Base-by-base conservation (phyloP, 352 stramenopile species). In the Saprolegnia diclina region DNA sequence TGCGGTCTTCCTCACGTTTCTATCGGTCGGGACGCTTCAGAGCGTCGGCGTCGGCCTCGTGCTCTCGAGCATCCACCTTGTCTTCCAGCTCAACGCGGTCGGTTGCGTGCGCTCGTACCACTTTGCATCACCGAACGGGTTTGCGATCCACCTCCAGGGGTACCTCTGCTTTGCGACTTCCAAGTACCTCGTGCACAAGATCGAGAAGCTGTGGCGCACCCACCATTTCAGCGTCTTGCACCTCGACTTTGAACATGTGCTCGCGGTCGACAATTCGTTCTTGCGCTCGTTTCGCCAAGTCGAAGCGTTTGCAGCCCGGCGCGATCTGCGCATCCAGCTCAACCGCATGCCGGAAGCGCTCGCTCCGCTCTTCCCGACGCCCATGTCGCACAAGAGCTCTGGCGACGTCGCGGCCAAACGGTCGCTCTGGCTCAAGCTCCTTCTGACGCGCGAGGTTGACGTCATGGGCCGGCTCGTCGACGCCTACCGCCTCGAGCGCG, bases 101-200 rank as follows among this genome's bases (percentile, higher is more conserved):
- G 85, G 85, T 1, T 93, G 85, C 38, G 79, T 93, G 1, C 82
- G 90, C 53, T 81, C 91, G 18, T 90, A 77, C 61, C 79, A 74
- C 18, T 70, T 83, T 24, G 87, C 90, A 26, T 14, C 52, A 4
- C 52, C 52, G 11, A n/a, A 59, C 35, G 52, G 52, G 11, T 93
- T 90, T 46, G 76, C 91, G 22, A 62, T 93, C 56, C 83, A 83
- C 53, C 61, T 93, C 0, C 83, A 93, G 72, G 85, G 85, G 9
- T 91, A 91, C 38, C 71, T 93, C 5, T 93, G 90, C 74, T 93
- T 93, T 64, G 85, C 83, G 7, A 93, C 84, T 9, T 90, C 83
- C 9, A 85, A 91, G 7, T 88, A 88, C 26, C 85, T 93, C 40
- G 56, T 91, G 3, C 80, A 90, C 59, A 78, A 83, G 10, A 90